Evolutionary conservation across 495 filamentous ascomycete species (phyloP), one percentile per base, ranked within the genome.

Genomic region (Chaetomium tenue): DNA sequence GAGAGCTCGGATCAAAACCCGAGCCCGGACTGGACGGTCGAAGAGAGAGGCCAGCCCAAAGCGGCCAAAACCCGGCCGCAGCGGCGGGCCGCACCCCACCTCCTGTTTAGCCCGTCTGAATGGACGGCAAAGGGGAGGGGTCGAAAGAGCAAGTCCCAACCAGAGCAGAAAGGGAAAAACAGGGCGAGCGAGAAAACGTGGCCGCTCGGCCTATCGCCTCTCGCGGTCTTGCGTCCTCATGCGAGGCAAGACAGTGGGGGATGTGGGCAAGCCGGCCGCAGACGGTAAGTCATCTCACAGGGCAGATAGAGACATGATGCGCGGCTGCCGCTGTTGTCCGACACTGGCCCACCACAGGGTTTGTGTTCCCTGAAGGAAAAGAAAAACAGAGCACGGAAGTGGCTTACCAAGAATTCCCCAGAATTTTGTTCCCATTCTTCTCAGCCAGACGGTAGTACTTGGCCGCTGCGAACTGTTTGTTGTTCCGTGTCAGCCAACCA

Each of bases 391-490:
- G 40, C 60, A 58, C 61, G 55, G 40, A 65, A 67, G 60, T 63
- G 30, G 65, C 57, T 28, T 88, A 97, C 94, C 94, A 98, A 58
- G 91, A 91, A 78, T 97, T 98, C 39, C 94, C 94, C 63, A 98
- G 80, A 50, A 86, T 91, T 79, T 96, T 97, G 74, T 85, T 89
- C 46, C 94, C 94, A 68, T 87, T 89, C 71, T 90, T 77, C 79
- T 98, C 94, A 44, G 94, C 94, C 68, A 92, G 83, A 68, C 93
- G 91, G 75, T 96, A 92, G 79, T 96, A 98, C 81, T 89, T 90
- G 63, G 95, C 95, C 54, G 93, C 88, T 74, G 84, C 86, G 77
- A 85, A 92, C 91, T 95, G 79, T 73, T 68, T 68, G 46, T 63
- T 69, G 63, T 12, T 60, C 54, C 60, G 66, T 64, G 47, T 65